Conservation (phyloP, 129 eudicot species). For the Saposhnikovia divaricata region DNA sequence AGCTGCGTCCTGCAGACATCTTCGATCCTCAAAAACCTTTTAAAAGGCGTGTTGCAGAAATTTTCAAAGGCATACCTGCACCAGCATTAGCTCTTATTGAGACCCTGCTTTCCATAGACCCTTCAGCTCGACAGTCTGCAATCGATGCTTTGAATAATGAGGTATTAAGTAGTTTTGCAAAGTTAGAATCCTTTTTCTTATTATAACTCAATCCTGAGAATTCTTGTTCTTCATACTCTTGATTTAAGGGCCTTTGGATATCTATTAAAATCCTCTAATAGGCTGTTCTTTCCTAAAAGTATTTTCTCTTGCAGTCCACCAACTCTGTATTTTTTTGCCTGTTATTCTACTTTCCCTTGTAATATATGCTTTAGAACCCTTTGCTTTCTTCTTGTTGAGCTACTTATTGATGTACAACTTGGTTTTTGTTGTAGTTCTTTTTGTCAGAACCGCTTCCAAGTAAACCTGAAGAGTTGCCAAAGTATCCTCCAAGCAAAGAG, state of each 20-base stretch:
- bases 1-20: slow-evolving; percentile 74
- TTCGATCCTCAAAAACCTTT: slow-evolving; percentile 82
- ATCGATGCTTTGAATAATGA: slow-evolving; percentile 63
- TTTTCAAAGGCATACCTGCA: slow-evolving; percentile 67
- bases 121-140: slow-evolving; percentile 81
- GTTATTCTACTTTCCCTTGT: neutral
- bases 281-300: neutral
- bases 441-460: slow-evolving; percentile 72
- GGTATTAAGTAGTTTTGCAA: slow-evolving; percentile 25
- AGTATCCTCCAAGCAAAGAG: slow-evolving; percentile 92
- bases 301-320: neutral
- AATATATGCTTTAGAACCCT: neutral
- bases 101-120: slow-evolving; percentile 73
- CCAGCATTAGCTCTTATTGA: slow-evolving; percentile 76
- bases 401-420: slow-evolving; percentile 2
- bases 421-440: slow-evolving; percentile 47
- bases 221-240: neutral
- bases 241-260: neutral
- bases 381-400: neutral
- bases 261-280: neutral
- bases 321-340: too few species aligned
- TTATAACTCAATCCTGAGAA: neutral
- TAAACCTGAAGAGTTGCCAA: slow-evolving; percentile 87
- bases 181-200: neutral
- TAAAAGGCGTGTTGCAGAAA: slow-evolving; percentile 63